Base-by-base conservation (phyloP, 495 filamentous ascomycete genomes). In the Aspergillus funiculosus region DNA sequence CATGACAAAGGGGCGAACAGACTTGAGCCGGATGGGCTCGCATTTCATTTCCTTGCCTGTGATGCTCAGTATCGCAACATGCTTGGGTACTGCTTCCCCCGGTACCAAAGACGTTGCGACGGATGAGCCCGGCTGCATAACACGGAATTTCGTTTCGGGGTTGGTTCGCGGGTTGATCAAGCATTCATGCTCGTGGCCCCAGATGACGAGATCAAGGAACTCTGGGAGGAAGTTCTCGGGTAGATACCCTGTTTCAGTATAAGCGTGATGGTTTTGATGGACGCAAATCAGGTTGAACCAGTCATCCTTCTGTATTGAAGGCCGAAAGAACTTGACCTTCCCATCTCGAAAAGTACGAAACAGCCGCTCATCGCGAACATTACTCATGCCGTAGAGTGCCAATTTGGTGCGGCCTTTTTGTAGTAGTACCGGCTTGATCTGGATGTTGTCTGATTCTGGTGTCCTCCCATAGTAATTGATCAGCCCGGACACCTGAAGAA, bases 161-260 rank as follows among this genome's bases (percentile, higher is more conserved):
- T 95, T 96, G 18, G 77, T 73, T 8, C 64, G 57, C 1, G 92
- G 92, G 29, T 94, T 79, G 52, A 97, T 94, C 4, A 92, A 62
- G 60, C 91, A 97, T 66, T 99, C 94, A 56, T 99, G 92, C 62
- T 99, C 92, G 56, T 99, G 92, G 18, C 92, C 92, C 92, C 92
- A 99, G 34, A 99, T 71, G 0, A 97, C 80, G 11, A 99, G 69
- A 59, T 99, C 87, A 27, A 97, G 65, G 59, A 94, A 99, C 4
- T 85, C 82, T 0, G 92, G 94, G 0, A 99, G 78, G 59, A 96
- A 92, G 57, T 88, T 88, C 58, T 99, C 94, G 2, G 94, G 89
- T 0, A 99, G 74, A 57, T 95, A 97, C 14, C 85, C 79, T 2
- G 89, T 96, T 27, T 89, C 79, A 2, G 85, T 94, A 57, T 96